These are phyloP conservation scores for Deuterostichococcus epilithicus DNA, from an alignment of 139 green algal genomes.

Conservation along the genomic window DNA sequence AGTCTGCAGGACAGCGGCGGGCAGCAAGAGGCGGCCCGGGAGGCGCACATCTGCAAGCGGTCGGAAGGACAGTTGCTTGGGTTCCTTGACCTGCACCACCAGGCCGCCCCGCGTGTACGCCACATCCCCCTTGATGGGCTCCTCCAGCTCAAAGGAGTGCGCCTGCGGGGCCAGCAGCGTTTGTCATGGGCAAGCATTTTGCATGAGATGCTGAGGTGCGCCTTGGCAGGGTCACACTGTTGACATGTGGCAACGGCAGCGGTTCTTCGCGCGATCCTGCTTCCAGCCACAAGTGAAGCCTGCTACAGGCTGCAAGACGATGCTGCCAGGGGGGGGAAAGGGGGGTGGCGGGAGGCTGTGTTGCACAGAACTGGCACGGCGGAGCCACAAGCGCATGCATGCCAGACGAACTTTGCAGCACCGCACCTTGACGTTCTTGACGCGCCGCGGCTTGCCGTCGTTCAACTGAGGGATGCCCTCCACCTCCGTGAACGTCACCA, in stretches of 20 bases:
- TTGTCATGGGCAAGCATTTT: neutral
- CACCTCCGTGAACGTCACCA: conserved; percentile 88
- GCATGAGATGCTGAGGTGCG: neutral
- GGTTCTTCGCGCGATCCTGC: no score
- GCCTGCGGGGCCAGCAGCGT: conserved; percentile 29
- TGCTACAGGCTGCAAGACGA: neutral
- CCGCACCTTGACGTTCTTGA: conserved; percentile 82
- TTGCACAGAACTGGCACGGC: no score
- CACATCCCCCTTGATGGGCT: conserved; percentile 71
- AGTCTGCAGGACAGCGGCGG: neutral
- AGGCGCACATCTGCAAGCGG: conserved; percentile 49
- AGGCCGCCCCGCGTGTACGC: conserved; percentile 70
- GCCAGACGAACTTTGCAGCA: neutral
- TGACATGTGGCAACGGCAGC: no score
- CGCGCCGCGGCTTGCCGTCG: conserved; percentile 51
- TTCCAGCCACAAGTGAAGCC: neutral
- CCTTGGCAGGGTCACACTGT: no score
- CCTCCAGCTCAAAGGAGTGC: conserved; percentile 91
- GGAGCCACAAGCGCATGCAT: no score
- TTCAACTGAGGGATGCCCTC: conserved; percentile 87
- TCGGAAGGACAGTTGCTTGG: conserved; percentile 84
- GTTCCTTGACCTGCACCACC: conserved; percentile 88
- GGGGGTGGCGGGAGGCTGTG: no score
- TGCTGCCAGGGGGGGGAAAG: neutral
- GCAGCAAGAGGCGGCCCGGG: no score